These are phyloP conservation scores for Beauveria sp. DNA, from an alignment of 2,329 filamentous ascomycete genomes.

Conservation along the genomic window DNA sequence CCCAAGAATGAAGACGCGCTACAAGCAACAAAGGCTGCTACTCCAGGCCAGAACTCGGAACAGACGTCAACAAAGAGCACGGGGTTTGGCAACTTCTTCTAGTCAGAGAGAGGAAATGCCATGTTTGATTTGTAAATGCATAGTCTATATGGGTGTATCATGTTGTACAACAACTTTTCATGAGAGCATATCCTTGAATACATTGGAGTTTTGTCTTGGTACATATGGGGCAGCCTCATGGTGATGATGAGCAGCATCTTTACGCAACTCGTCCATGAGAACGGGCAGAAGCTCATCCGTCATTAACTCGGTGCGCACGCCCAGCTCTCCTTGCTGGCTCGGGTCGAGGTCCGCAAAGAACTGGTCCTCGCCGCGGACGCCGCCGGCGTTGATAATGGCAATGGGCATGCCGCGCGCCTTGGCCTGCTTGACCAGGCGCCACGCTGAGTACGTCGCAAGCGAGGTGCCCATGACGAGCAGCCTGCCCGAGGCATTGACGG, in stretches of 20 bases:
- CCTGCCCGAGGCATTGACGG: constrained; percentile 67
- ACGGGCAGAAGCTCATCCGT: constrained; percentile 51
- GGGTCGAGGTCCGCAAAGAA: constrained; percentile 56
- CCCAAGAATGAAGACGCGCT: constrained; percentile 10
- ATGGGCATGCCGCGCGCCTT: constrained; percentile 78
- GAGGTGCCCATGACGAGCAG: constrained; percentile 82
- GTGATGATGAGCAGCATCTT: constrained; percentile 15
- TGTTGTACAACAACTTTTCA: constrained; percentile 26
- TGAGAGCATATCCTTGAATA: constrained; percentile 56
- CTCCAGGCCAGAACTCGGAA: constrained; percentile 15
- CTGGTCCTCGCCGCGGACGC: constrained; percentile 68
- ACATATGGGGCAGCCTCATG: background rate
- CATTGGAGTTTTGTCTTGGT: constrained; percentile 19
- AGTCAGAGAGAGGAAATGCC: constrained; percentile 12
- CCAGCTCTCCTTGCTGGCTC: constrained; percentile 41
- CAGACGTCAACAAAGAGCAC: constrained; percentile 16
- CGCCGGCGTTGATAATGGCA: constrained; percentile 81
- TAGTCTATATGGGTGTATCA: constrained; percentile 12
- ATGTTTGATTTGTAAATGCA: constrained; percentile 8
- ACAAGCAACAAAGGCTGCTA: constrained; percentile 15
- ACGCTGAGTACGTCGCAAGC: constrained; percentile 90
- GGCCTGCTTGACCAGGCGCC: constrained; percentile 78
- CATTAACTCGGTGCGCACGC: constrained; percentile 49
- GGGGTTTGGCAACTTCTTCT: constrained; percentile 44
- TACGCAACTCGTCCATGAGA: constrained; percentile 44